These are phyloP conservation scores for Hymenoscyphus fraxineus DNA, from an alignment of 2,329 filamentous ascomycete species.

Conservation along the genomic window DNA sequence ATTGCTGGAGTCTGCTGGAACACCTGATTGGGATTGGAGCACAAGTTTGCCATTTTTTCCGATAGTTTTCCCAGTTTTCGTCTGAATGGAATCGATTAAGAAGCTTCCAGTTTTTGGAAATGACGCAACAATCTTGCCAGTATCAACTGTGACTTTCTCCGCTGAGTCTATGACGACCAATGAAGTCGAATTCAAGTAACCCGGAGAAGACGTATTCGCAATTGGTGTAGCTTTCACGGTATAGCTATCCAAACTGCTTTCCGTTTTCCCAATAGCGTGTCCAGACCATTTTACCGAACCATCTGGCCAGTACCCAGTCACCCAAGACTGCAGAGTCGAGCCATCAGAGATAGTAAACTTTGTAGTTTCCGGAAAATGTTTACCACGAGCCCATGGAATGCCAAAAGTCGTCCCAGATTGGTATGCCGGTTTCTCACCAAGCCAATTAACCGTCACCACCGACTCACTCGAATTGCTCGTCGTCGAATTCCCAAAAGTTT, in stretches of 20 bases:
- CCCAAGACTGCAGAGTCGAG: constrained; percentile 48
- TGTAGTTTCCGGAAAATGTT: constrained; percentile 16
- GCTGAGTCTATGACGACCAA: constrained; percentile 1
- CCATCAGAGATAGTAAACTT: constrained; percentile 18
- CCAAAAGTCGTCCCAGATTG: constrained; percentile 25
- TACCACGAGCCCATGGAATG: constrained; percentile 22
- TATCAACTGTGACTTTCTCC: constrained; percentile 17
- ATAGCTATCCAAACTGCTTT: constrained; percentile 41
- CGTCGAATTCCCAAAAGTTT: constrained; percentile 10
- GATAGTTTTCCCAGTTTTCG: constrained; percentile 17
- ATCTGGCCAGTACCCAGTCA: constrained; percentile 57
- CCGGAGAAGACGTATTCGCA: background rate
- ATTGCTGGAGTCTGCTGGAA: constrained; percentile 35
- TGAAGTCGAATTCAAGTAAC: background rate
- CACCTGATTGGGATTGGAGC: constrained; percentile 48
- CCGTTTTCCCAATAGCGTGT: constrained; percentile 48
- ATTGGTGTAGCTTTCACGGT: constrained; percentile 33
- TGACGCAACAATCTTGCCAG: constrained; percentile 18
- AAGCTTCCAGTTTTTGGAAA: constrained; percentile 21
- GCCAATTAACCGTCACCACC: constrained; percentile 21
- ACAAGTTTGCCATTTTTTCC: constrained; percentile 45
- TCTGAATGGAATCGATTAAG: constrained; percentile 20
- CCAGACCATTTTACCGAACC: constrained; percentile 60
- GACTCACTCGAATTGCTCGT: constrained; percentile 4
- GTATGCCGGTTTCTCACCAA: constrained; percentile 18